These are phyloP conservation scores for Aspergillus bertholletiae DNA, from an alignment of 495 filamentous ascomycete genomes.

Conservation along the genomic window DNA sequence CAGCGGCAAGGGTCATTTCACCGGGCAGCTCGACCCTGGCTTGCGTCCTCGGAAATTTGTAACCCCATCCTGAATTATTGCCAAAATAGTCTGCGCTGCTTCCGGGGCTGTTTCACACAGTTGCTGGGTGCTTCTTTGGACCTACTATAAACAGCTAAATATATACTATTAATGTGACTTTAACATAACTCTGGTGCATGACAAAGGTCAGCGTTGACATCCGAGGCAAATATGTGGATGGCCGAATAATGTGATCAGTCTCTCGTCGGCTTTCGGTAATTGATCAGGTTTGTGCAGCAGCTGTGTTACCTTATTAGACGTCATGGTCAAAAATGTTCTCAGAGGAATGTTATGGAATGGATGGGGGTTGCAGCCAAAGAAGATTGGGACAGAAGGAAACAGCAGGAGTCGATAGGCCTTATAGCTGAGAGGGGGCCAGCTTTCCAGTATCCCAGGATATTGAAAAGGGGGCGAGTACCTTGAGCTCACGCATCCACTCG, in stretches of 20 bases:
- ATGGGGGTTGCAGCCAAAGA: neutral
- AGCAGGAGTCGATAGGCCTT: neutral
- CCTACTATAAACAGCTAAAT: neutral
- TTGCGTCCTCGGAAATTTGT: neutral
- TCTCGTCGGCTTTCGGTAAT: neutral
- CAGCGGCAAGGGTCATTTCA: too few relatives aligned
- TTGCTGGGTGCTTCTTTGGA: neutral
- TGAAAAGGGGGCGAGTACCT: too few relatives aligned
- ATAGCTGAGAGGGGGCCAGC: neutral
- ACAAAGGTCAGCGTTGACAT: neutral
- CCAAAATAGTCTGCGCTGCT: neutral
- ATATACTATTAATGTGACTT: neutral
- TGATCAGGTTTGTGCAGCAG: neutral
- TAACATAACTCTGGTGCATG: neutral
- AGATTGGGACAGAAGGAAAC: neutral
- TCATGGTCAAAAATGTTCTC: neutral
- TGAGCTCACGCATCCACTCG: too few relatives aligned
- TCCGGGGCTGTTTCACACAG: neutral
- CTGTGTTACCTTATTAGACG: neutral
- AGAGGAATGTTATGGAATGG: neutral
- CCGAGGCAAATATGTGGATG: neutral
- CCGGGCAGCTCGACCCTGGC: too few relatives aligned
- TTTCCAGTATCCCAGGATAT: neutral
- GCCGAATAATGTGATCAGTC: neutral
- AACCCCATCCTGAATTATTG: neutral